phyloP scores from a whole-genome alignment of 73 alveolate species.

The Paramecium octaurelia region DNA sequence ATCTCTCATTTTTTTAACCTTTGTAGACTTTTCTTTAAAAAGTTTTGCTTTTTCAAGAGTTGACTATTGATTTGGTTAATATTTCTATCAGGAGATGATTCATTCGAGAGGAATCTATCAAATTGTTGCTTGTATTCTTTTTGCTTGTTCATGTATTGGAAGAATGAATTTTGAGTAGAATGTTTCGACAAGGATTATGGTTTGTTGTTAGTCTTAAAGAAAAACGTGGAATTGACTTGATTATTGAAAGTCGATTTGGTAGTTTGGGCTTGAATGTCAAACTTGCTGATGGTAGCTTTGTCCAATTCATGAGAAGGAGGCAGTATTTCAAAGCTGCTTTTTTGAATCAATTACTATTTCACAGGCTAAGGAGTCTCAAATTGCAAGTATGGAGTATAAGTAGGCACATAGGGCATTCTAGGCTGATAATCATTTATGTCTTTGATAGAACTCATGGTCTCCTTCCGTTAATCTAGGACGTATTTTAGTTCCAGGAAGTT shows the following conservation, averaged over 20 bases:
- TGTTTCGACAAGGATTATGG: neutral
- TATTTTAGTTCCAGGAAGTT: neutral
- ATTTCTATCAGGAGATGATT: neutral
- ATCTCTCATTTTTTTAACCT: neutral
- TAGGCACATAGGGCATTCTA: neutral
- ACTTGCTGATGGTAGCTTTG: neutral
- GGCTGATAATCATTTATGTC: neutral
- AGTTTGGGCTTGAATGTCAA: neutral
- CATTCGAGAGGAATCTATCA: conserved; percentile 15
- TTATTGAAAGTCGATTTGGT: neutral
- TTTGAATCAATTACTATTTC: neutral
- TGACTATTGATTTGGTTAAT: neutral
- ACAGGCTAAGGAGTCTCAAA: neutral
- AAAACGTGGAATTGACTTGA: neutral
- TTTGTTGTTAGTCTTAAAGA: neutral
- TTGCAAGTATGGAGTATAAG: neutral
- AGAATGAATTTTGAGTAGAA: neutral
- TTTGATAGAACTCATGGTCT: neutral
- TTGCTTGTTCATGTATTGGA: neutral
- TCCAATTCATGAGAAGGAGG: neutral
- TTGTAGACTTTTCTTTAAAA: neutral
- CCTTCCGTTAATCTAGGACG: neutral
- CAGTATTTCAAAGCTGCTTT: neutral
- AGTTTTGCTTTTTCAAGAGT: neutral
- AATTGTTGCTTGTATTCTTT: neutral